These are phyloP conservation scores for Aspergillus persii DNA, from an alignment of 2,329 filamentous ascomycete genomes.

Conservation along the genomic window DNA sequence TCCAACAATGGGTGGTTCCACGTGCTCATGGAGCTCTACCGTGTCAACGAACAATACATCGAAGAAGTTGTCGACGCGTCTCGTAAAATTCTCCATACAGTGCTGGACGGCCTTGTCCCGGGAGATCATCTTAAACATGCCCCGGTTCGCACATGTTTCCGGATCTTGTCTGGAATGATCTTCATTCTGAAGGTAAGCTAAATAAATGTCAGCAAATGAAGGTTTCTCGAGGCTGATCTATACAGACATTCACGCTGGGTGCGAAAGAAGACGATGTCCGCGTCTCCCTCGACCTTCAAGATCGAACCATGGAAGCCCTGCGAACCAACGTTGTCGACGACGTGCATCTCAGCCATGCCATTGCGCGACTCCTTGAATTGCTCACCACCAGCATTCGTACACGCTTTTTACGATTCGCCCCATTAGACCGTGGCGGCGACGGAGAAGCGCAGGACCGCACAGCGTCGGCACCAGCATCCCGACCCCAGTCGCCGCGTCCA, in stretches of 20 bases:
- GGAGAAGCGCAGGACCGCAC: constrained; percentile 36
- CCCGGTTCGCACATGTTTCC: constrained; percentile 63
- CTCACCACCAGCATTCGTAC: constrained; percentile 59
- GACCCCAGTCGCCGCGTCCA: constrained; percentile 37
- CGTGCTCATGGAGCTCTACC: constrained; percentile 48
- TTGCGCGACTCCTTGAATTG: constrained; percentile 59
- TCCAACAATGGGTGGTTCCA: constrained; percentile 37
- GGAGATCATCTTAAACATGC: constrained; percentile 60
- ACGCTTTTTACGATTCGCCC: constrained; percentile 57
- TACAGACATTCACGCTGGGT: constrained; percentile 59
- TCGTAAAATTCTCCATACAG: constrained; percentile 58
- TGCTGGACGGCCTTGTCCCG: constrained; percentile 58
- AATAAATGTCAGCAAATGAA: background rate
- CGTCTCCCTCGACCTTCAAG: constrained; percentile 57
- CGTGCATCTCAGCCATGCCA: constrained; percentile 62
- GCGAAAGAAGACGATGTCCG: constrained; percentile 62
- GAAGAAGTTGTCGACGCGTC: constrained; percentile 62
- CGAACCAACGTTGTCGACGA: constrained; percentile 63
- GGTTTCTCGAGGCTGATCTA: constrained; percentile 3
- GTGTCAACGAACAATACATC: constrained; percentile 61
- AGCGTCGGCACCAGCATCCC: constrained; percentile 32
- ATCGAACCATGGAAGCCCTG: constrained; percentile 58
- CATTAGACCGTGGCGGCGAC: constrained; percentile 47
- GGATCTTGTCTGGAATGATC: constrained; percentile 63
- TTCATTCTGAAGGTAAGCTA: constrained; percentile 58